Evolutionary conservation across 129 eudicot species (phyloP), one percentile per base, ranked within the genome.

Genomic region (Tagetes patula): DNA sequence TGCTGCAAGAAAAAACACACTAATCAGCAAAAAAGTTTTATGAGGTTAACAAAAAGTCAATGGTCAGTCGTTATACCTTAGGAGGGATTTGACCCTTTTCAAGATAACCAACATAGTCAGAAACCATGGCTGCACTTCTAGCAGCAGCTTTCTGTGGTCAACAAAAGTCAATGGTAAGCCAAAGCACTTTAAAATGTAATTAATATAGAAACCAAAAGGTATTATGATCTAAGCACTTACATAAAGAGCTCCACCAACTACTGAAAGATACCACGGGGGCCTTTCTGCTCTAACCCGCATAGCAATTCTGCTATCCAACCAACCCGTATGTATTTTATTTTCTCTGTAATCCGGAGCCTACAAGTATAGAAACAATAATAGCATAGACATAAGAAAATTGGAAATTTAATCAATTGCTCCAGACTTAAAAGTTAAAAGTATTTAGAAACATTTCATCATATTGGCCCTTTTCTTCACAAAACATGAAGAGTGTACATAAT

Each of bases 241-340:
- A 67, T 85, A 95, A 62, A 95, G 96, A 75, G 94, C 97, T 31
- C 99, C 99, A 11, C 99, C 99, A 67, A 90, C 95, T 45, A 95
- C 99, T 10, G 99, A 95, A 55, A 95, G 87, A 86, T 95, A 91
- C 99, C 99, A 95, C 11, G 99, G 97, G 47, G 99, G 99, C 70
- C 99, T 86, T 86, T 95, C 99, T 68, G 99, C 97, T 90, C 97
- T 85, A 68, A 95, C 99, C 72, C 99, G 82, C 99, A 95, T 95
- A 0, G 99, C 99, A 39, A 95, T 95, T 83, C 99, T 87, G 74
- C 99, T 95, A 72, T 95, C 99, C 70, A 95, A 80, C 99, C 99
- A 95, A 52, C 99, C 99, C 9, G 99, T 95, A 69, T 95, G 99
- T 65, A 95, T 95, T 84, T 88, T 90, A 73, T 95, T 95, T 12